phyloP scores from a whole-genome alignment of 2,329 filamentous ascomycete genomes.

The Fusarium continuum region DNA sequence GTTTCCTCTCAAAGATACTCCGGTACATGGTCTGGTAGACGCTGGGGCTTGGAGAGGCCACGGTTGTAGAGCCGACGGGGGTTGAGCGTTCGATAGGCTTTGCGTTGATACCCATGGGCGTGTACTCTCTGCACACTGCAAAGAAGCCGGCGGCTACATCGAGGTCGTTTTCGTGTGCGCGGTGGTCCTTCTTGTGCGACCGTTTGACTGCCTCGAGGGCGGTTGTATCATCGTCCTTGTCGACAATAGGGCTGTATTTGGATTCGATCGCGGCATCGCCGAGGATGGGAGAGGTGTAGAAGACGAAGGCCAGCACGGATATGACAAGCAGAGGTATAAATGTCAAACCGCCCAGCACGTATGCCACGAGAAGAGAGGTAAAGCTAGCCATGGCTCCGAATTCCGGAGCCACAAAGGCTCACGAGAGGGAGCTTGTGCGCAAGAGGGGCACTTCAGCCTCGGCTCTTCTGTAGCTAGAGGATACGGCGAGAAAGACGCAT shows the following conservation, averaged over 20 bases:
- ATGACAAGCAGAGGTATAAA: constrained; percentile 79
- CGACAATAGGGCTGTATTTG: constrained; percentile 56
- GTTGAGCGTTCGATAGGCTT: constrained; percentile 89
- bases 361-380: constrained; percentile 73
- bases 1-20: constrained; percentile 89
- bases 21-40: constrained; percentile 99
- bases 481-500: constrained; percentile 25
- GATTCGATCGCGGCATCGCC: constrained; percentile 49
- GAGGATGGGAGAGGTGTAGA: constrained; percentile 71
- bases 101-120: constrained; percentile 89
- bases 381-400: constrained; percentile 59
- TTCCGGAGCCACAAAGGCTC: constrained; percentile 34
- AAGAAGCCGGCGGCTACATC: constrained; percentile 93
- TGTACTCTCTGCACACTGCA: constrained; percentile 92
- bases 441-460: constrained; percentile 33
- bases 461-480: constrained; percentile 28
- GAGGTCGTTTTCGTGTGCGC: constrained; percentile 65
- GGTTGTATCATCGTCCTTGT: constrained; percentile 70
- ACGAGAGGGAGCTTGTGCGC: constrained; percentile 25
- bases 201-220: constrained; percentile 70
- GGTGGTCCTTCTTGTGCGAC: constrained; percentile 67
- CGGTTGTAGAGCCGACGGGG: constrained; percentile 77
- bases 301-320: constrained; percentile 70
- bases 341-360: constrained; percentile 87
- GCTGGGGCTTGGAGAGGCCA: constrained; percentile 84